phyloP scores from a whole-genome alignment of 73 alveolate genomes.

The Paramecium caudatum region DNA sequence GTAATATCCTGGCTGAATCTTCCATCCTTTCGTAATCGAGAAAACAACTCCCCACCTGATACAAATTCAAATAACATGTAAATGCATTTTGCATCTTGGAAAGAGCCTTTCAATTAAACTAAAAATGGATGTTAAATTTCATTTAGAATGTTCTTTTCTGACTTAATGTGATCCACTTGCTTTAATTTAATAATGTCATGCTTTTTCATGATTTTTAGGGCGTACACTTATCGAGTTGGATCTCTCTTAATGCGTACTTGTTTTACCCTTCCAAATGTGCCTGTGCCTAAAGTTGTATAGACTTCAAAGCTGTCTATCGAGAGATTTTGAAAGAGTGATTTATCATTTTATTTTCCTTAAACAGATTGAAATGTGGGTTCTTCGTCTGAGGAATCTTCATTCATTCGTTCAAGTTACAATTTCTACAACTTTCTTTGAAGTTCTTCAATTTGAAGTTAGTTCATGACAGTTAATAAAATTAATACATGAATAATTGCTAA shows the following conservation, averaged over 20 bases:
- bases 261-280: slow-evolving; percentile 97
- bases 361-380: slow-evolving; percentile 65
- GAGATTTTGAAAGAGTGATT: slow-evolving; percentile 69
- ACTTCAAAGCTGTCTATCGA: slow-evolving; percentile 80
- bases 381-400: slow-evolving; percentile 68
- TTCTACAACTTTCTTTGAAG: slow-evolving; percentile 38
- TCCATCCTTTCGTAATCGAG: slow-evolving; percentile 78
- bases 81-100: slow-evolving; percentile 77
- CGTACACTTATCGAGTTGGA: slow-evolving; percentile 86
- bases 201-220: slow-evolving; percentile 96
- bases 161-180: slow-evolving; percentile 81
- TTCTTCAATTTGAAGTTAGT: slow-evolving; percentile 62
- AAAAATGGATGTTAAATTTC: slow-evolving; percentile 77
- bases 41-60: slow-evolving; percentile 84
- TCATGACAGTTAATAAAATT: slow-evolving; percentile 61
- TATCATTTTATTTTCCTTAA: slow-evolving; percentile 55
- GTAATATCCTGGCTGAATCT: slow-evolving; percentile 80
- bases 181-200: slow-evolving; percentile 92
- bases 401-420: slow-evolving; percentile 60
- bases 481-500: not conserved
- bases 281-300: slow-evolving; percentile 92
- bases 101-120: slow-evolving; percentile 77
- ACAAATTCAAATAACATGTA: slow-evolving; percentile 83
- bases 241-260: slow-evolving; percentile 87
- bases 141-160: slow-evolving; percentile 75